These are phyloP conservation scores for Candida palmyrensis DNA, from an alignment of 805 yeast genomes.

Conservation along the genomic window DNA sequence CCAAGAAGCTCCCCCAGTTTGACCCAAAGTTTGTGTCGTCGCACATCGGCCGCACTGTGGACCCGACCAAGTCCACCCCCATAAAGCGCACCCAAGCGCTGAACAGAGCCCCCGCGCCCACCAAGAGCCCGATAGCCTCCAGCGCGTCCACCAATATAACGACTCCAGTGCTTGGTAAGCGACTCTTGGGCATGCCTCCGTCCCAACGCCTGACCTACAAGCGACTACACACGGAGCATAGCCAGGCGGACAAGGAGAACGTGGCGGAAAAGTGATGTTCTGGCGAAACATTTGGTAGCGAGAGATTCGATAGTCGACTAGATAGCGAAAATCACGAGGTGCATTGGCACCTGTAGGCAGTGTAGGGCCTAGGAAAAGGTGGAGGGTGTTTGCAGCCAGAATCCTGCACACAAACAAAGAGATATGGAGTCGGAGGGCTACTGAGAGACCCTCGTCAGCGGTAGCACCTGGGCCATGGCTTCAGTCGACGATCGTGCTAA, in stretches of 20 bases:
- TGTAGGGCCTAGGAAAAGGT: too few species aligned
- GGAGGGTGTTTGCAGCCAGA: too few species aligned
- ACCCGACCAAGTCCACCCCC: slow-evolving; percentile 65
- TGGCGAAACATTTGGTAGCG: too few species aligned
- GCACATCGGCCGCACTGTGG: slow-evolving; percentile 50
- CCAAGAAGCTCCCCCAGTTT: slow-evolving; percentile 51
- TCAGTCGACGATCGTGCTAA: background rate
- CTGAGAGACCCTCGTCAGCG: too few species aligned
- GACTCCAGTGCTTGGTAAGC: slow-evolving; percentile 16
- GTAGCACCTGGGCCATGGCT: too few species aligned
- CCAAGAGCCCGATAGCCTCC: slow-evolving; percentile 5
- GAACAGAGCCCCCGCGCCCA: slow-evolving; percentile 4
- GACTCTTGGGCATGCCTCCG: slow-evolving; percentile 32
- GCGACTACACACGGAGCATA: slow-evolving; percentile 17
- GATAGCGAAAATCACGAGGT: too few species aligned
- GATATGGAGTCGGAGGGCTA: too few species aligned
- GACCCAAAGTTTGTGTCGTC: slow-evolving; percentile 48
- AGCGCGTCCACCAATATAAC: background rate
- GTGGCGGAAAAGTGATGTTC: too few species aligned
- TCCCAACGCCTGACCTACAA: slow-evolving; percentile 21
- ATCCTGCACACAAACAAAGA: too few species aligned
- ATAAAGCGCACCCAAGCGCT: slow-evolving; percentile 33
- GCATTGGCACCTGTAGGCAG: too few species aligned
- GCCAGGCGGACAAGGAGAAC: slow-evolving; percentile 3
- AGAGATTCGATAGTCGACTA: too few species aligned